Base-by-base conservation (phyloP, 1,139 yeast genomes). In the Meyerozyma athensensis region DNA sequence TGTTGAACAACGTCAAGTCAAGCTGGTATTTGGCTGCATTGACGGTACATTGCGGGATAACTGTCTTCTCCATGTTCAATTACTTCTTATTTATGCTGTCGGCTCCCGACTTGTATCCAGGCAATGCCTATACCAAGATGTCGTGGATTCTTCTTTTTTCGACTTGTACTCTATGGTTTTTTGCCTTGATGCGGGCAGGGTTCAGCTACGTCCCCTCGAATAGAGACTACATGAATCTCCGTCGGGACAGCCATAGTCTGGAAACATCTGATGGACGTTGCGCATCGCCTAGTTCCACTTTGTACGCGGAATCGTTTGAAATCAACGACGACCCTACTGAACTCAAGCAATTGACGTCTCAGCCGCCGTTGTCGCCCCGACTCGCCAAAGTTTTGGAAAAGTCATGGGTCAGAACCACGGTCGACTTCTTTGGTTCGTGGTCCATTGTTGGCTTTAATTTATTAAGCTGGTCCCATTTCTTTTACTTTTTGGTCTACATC, bases 21-120 rank as follows among this genome's bases (percentile, higher is more conserved):
- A 65, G 68, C 26, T 71, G 81, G 68, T 82, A 79, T 51, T 54
- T 86, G 37, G 77, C 82, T 0, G 59, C 69, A 1, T 72, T 85
- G 40, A 60, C 79, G 1, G 47, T 74, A 4, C 81, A 86, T 54
- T 56, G 76, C 4, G 57, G 56, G 0, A 45, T 74, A 10, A 59
- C 75, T 3, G 37, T 77, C 6, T 53, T 73, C 1, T 77, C 94
- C 1, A 59, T 86, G 39, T 45, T 79, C n/a, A 62, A 74, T 26
- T 77, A 82, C 46, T 72, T 76, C 33, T 58, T 82, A 8, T 90
- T 83, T 52, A 73, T 78, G 33, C 58, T 67, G 7, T 66, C 83
- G 14, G 80, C 81, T 12, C 82, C 86, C 0, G 72, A 73, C 23
- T 65, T 87, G 50, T 92, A 86, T 53, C 96, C 96, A 1, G 68